phyloP scores from a whole-genome alignment of 2,329 filamentous ascomycete genomes.

The Fusarium irregulare region DNA sequence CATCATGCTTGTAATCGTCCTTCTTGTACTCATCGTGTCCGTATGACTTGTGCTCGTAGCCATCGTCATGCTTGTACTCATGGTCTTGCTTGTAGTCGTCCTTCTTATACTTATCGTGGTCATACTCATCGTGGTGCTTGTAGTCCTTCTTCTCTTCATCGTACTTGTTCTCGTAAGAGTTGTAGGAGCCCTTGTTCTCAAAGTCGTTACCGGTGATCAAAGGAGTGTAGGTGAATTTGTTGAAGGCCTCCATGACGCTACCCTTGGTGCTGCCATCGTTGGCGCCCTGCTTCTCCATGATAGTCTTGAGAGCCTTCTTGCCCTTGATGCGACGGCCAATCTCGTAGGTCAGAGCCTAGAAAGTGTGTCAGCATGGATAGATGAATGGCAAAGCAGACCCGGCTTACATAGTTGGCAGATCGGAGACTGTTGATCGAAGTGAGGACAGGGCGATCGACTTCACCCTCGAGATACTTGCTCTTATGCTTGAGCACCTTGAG shows the following conservation, averaged over 20 bases:
- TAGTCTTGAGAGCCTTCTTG: conserved; percentile 36
- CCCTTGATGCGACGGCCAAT: conserved; percentile 46
- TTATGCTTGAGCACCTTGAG: conserved; percentile 43
- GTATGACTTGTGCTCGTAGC: background rate
- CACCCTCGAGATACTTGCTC: conserved; percentile 43
- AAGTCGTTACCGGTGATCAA: conserved; percentile 48
- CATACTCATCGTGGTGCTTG: conserved; percentile 19
- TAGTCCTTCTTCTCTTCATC: background rate
- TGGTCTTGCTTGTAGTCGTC: conserved; percentile 8
- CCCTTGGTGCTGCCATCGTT: conserved; percentile 45
- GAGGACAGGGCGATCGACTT: conserved; percentile 45
- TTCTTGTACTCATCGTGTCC: background rate
- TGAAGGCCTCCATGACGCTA: conserved; percentile 45
- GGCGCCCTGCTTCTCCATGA: conserved; percentile 49
- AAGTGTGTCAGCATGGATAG: background rate
- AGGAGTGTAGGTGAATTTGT: conserved; percentile 44
- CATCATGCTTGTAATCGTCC: background rate
- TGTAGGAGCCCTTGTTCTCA: conserved; percentile 31
- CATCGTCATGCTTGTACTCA: conserved; percentile 6
- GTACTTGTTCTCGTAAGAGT: background rate
- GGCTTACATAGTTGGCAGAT: conserved; percentile 43
- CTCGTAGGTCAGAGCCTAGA: conserved; percentile 45
- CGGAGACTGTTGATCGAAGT: conserved; percentile 48
- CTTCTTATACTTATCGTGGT: conserved; percentile 7
- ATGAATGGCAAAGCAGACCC: background rate